Conservation (phyloP, 1,284 basidiomycete genomes). For the Lignosus rhinocerotis region DNA sequence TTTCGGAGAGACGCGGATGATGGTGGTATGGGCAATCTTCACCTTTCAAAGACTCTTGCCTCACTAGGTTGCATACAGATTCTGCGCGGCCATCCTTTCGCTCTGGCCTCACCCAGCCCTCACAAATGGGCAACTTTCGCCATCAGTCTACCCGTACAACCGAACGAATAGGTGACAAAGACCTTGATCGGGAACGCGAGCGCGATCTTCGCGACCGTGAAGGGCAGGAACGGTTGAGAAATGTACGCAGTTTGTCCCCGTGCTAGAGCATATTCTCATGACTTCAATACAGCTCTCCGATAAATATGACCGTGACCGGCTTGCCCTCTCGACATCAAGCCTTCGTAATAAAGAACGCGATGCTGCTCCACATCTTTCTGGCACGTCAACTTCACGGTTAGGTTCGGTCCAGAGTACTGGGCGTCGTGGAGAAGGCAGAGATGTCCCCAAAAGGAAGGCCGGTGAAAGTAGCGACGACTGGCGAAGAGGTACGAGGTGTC, state of each 20-base stretch:
- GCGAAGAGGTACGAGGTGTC: slow-evolving; percentile 63
- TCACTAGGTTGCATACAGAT: slow-evolving; percentile 41
- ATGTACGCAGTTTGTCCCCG: slow-evolving; percentile 46
- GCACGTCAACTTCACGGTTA: slow-evolving; percentile 43
- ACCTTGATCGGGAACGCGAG: slow-evolving; percentile 63
- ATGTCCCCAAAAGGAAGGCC: slow-evolving; percentile 63
- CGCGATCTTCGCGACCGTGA: slow-evolving; percentile 68
- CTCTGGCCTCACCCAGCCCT: slow-evolving; percentile 71
- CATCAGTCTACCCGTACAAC: slow-evolving; percentile 75
- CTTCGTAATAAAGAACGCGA: slow-evolving; percentile 71
- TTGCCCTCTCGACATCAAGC: slow-evolving; percentile 48
- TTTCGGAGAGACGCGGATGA: slow-evolving; percentile 77
- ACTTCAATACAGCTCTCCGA: slow-evolving; percentile 64
- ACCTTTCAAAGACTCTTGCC: neutral
- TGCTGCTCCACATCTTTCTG: slow-evolving; percentile 57
- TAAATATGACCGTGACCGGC: slow-evolving; percentile 81
- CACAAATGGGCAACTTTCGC: slow-evolving; percentile 88
- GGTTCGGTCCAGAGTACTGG: slow-evolving; percentile 43
- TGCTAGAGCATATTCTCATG: slow-evolving; percentile 14
- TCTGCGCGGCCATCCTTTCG: slow-evolving; percentile 68
- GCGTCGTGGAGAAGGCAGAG: slow-evolving; percentile 57
- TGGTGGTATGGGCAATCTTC: slow-evolving; percentile 45
- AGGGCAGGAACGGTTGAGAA: slow-evolving; percentile 73
- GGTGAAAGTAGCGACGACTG: slow-evolving; percentile 78
- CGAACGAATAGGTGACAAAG: slow-evolving; percentile 65